A percentile compares a stretch with the other conserved stretches of the same genome.
phyloP scores from a whole-genome alignment of 2,329 filamentous ascomycete species.

The Penicillium sp. region DNA sequence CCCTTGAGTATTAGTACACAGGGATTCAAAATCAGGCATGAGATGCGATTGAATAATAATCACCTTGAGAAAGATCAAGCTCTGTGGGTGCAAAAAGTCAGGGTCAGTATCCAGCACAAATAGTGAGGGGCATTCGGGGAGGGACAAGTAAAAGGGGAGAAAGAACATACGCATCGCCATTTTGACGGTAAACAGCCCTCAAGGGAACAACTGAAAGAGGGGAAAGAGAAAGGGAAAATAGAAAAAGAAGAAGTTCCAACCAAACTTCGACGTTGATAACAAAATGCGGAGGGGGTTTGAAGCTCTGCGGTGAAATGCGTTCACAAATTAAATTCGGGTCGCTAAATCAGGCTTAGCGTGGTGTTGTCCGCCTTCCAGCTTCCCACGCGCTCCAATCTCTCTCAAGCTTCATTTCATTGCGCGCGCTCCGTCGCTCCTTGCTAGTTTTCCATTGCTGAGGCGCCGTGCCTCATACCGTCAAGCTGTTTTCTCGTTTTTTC shows the following conservation, averaged over 20 bases:
- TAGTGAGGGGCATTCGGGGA: conserved; percentile 37
- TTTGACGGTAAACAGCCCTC: conserved; percentile 39
- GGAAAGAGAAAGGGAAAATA: conserved; percentile 5
- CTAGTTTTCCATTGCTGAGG: conserved; percentile 4
- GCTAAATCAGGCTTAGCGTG: conserved; percentile 37
- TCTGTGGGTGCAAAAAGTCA: conserved; percentile 31
- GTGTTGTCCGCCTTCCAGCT: conserved; percentile 24
- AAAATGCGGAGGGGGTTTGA: conserved; percentile 24
- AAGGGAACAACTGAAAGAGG: conserved; percentile 19
- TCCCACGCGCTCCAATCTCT: conserved; percentile 29
- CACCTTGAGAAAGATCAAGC: conserved; percentile 51
- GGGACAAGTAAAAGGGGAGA: conserved; percentile 6
- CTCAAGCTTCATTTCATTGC: conserved; percentile 1
- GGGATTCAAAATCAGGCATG: conserved; percentile 14
- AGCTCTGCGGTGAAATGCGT: conserved; percentile 26
- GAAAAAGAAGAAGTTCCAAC: not conserved
- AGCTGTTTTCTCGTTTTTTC: conserved; percentile 32
- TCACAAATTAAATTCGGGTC: conserved; percentile 41
- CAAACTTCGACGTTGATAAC: conserved; percentile 9
- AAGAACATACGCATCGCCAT: conserved; percentile 50
- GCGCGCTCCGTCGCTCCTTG: conserved; percentile 1
- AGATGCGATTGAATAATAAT: conserved; percentile 1
- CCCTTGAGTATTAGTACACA: conserved; percentile 22
- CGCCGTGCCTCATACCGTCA: conserved; percentile 20
- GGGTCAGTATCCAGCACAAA: conserved; percentile 28